Base-by-base conservation (phyloP, 2,329 filamentous ascomycete genomes). In the Ustulina deusta region DNA sequence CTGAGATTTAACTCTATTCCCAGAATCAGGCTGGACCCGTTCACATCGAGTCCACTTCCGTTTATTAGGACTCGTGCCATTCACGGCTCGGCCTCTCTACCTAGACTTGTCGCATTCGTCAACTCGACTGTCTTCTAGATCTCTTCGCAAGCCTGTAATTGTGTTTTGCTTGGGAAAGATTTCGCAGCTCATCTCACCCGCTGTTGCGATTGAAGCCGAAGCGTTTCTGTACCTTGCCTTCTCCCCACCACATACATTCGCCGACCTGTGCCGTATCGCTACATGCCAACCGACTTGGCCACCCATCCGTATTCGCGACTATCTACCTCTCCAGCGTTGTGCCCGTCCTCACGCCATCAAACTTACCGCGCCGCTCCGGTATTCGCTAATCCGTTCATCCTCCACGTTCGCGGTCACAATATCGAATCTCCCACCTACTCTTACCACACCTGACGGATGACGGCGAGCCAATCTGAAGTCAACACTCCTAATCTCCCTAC, bases 1-100 rank as follows among this genome's bases (percentile, higher is more conserved):
- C 65, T 69, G 63, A 68, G 59, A 69, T 66, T 69, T 69, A 70
- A 66, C 70, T 72, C 70, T 69, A 70, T 68, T 72, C 71, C 65
- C 69, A 71, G 69, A 57, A 61, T 55, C 67, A 69, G 67, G 67
- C 67, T 69, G 66, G 62, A 64, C 70, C 71, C 71, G 69, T 72
- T 70, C 66, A 59, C 69, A 46, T 59, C 59, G 62, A 63, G 64
- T 52, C 68, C 68, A 68, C 62, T 46, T 64, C 65, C 44, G 25
- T 44, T 56, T 61, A 54, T 65, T 54, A 42, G 56, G 44, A 57
- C 58, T 63, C 54, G 65, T 59, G 54, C 27, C 46, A 48, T 55
- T 55, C 62, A 56, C 59, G 34, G 20, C 44, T 54, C 42, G 32
- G 46, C 60, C 34, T 63, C 60, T 58, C 54, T 49, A 20, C 34